A percentile compares a stretch with the other conserved stretches of the same genome.
Evolutionary conservation across 345 rosid species (phyloP).

Genomic region (Populus nigra): DNA sequence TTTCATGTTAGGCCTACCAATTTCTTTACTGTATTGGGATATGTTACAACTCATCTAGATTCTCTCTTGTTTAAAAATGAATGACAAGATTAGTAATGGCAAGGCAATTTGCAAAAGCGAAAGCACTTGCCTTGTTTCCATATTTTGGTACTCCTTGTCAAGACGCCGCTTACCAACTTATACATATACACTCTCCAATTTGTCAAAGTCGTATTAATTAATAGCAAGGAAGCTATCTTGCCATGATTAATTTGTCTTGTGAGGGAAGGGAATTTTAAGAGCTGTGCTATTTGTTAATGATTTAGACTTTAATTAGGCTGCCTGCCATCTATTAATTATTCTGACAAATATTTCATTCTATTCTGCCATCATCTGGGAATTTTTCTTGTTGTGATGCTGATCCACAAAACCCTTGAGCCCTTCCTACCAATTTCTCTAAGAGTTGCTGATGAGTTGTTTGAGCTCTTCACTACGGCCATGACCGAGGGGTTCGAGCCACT

Average conservation of each 20-base stretch:
- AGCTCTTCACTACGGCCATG: slow-evolving; percentile 34
- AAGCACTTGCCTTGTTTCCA: no score
- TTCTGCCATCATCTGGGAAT: slow-evolving; percentile 5
- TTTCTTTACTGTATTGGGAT: no score
- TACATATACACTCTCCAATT: neutral
- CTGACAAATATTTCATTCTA: neutral
- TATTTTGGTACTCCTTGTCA: no score
- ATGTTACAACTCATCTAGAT: neutral
- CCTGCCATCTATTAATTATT: neutral
- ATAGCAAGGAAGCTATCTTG: neutral
- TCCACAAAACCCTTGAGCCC: no score
- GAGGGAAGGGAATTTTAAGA: neutral
- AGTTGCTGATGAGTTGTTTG: neutral
- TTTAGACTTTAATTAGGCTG: neutral
- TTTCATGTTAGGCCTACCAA: no score
- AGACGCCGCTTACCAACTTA: no score
- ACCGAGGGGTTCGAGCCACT: slow-evolving; percentile 54
- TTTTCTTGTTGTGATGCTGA: neutral
- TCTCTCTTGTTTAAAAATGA: neutral
- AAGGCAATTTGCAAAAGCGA: no score
- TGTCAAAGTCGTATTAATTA: neutral
- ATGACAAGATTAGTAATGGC: no score
- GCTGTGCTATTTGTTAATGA: neutral
- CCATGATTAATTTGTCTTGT: neutral
- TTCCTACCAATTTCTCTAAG: no score